Evolutionary conservation across 1,284 basidiomycete species (phyloP).

Genomic region (Leccinum holopus): DNA sequence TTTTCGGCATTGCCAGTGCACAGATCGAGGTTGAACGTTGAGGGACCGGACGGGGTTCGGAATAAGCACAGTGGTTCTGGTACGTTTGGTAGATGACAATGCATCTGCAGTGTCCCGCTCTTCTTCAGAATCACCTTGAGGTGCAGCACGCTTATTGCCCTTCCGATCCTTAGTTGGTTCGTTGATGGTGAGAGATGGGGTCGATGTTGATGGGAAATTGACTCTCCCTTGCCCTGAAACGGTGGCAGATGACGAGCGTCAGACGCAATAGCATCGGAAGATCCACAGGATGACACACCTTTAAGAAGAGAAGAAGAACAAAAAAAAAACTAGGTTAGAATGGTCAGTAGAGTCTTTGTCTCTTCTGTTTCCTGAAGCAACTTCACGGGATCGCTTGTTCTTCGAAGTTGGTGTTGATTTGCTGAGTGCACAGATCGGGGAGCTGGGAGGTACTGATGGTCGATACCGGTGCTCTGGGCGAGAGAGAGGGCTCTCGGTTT

Average conservation of each 20-base stretch:
- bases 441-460: too few relatives aligned
- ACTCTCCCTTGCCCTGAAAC: conserved; percentile 55
- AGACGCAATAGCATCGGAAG: conserved; percentile 18
- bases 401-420: conserved; percentile 41
- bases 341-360: conserved; percentile 58
- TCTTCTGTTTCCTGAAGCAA: conserved; percentile 56
- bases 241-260: conserved; percentile 26
- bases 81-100: conserved; percentile 54
- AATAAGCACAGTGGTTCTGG: conserved; percentile 53
- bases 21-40: conserved; percentile 37
- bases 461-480: too few relatives aligned
- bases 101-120: conserved; percentile 43
- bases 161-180: conserved; percentile 70
- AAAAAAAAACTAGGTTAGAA: conserved; percentile 33
- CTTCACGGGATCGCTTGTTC: conserved; percentile 57
- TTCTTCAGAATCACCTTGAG: conserved; percentile 66
- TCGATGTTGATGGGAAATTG: conserved; percentile 44
- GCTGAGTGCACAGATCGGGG: conserved; percentile 32
- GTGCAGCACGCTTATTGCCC: conserved; percentile 81
- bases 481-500: too few relatives aligned
- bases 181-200: conserved; percentile 63
- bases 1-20: conserved; percentile 64
- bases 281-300: conserved; percentile 48
- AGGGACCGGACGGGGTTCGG: conserved; percentile 53
- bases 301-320: conserved; percentile 40